phyloP scores from a whole-genome alignment of 495 filamentous ascomycete genomes.

The Penicillium pulvis region DNA sequence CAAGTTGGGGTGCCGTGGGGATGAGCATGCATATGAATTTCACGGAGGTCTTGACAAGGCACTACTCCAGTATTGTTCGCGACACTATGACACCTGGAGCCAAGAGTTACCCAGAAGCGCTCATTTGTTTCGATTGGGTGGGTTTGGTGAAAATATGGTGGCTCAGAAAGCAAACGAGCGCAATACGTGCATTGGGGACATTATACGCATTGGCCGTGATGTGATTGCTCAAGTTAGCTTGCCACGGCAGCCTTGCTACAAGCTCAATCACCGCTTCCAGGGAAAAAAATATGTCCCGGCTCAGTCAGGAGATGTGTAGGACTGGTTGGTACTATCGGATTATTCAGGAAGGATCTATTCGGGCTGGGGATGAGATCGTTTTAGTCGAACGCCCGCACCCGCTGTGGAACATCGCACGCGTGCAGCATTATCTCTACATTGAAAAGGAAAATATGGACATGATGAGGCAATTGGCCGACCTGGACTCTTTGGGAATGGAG shows the following conservation, averaged over 20 bases:
- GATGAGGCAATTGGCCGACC: conserved; percentile 5
- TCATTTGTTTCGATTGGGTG: conserved; percentile 3
- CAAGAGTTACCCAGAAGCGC: conserved; percentile 5
- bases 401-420: conserved; percentile 8
- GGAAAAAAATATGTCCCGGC: conserved; percentile 9
- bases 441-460: conserved; percentile 11
- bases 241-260: conserved; percentile 18
- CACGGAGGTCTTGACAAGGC: conserved; percentile 19
- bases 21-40: conserved; percentile 16
- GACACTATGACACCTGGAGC: conserved; percentile 11
- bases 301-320: conserved; percentile 2
- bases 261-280: conserved; percentile 16
- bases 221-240: conserved; percentile 10
- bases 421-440: conserved; percentile 15
- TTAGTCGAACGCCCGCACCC: conserved; percentile 7
- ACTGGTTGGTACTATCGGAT: conserved; percentile 20
- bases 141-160: conserved; percentile 15
- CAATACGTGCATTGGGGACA: conserved; percentile 16
- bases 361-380: conserved; percentile 3
- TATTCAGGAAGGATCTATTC: conserved; percentile 1
- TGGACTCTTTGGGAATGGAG: conserved; percentile 9
- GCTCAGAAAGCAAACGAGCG: conserved; percentile 8
- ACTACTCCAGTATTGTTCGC: conserved; percentile 11
- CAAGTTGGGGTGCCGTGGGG: background rate
- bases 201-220: conserved; percentile 10